Percentiles rank a stretch among this genome's conserved stretches.
These are phyloP conservation scores for Cornus suecica DNA, from an alignment of 148 eudicot genomes.

Conservation along the genomic window DNA sequence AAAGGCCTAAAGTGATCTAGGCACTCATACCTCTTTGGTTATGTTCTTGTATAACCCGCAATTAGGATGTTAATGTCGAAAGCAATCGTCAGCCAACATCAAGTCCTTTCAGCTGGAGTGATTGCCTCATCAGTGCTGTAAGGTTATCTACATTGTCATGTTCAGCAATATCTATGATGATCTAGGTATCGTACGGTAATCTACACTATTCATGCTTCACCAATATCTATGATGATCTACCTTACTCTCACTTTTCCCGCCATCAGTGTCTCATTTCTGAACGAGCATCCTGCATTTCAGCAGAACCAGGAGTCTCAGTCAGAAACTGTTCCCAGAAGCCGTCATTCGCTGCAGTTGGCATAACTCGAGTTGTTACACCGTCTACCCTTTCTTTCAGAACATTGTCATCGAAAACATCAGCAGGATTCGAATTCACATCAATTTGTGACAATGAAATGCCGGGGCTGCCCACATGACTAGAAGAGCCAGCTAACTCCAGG, in stretches of 20 bases:
- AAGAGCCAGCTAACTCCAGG: conserved; percentile 23
- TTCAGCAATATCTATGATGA: conserved; percentile 27
- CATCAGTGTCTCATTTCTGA: conserved; percentile 27
- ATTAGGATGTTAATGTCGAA: background rate
- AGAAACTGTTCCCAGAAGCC: conserved; percentile 53
- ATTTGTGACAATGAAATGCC: conserved; percentile 25
- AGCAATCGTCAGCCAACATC: conserved; percentile 5
- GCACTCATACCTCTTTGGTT: conserved; percentile 9
- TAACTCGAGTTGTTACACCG: conserved; percentile 7
- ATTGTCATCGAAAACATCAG: conserved; percentile 3
- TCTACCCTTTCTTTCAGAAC: conserved; percentile 2
- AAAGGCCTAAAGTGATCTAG: conserved; percentile 4
- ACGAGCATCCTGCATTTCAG: conserved; percentile 31
- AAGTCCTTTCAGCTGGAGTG: conserved; percentile 27
- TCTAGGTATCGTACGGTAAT: conserved; percentile 27
- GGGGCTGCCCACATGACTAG: conserved; percentile 23
- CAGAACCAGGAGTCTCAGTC: conserved; percentile 36
- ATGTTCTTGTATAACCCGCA: background rate
- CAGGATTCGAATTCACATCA: conserved; percentile 31
- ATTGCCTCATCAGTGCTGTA: conserved; percentile 33
- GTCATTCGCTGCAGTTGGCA: conserved; percentile 30
- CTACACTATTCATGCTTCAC: conserved; percentile 28
- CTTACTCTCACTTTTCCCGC: conserved; percentile 12
- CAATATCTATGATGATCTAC: conserved; percentile 20
- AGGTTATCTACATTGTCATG: conserved; percentile 25